These are phyloP conservation scores for Monosporascus sp. DNA, from an alignment of 2,329 filamentous ascomycete species.

Conservation along the genomic window DNA sequence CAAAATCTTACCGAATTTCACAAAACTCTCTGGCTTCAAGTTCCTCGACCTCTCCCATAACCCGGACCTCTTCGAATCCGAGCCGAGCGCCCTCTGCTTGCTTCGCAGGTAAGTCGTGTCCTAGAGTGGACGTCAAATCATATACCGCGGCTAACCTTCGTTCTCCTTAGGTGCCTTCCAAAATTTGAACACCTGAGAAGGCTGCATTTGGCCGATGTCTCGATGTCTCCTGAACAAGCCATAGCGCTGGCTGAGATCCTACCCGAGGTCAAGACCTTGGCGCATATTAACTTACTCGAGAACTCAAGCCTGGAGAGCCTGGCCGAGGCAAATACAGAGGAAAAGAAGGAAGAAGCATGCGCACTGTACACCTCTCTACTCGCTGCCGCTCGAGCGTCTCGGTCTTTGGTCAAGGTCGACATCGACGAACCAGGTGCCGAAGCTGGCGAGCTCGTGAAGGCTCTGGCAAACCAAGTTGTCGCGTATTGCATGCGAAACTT, in stretches of 20 bases:
- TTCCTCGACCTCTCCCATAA: constrained; percentile 95
- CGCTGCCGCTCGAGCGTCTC: constrained; percentile 78
- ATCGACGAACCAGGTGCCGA: constrained; percentile 79
- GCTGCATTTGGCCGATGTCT: constrained; percentile 80
- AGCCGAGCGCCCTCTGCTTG: constrained; percentile 68
- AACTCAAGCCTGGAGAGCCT: constrained; percentile 69
- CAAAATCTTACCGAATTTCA: constrained; percentile 68
- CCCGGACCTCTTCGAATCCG: constrained; percentile 66
- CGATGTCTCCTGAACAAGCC: constrained; percentile 78
- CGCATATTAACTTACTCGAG: constrained; percentile 81
- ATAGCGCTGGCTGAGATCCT: constrained; percentile 88
- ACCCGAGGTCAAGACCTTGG: constrained; percentile 74
- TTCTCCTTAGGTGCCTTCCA: constrained; percentile 62
- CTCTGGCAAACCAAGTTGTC: constrained; percentile 88
- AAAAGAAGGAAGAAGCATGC: constrained; percentile 84
- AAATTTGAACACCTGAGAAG: constrained; percentile 73
- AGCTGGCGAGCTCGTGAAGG: constrained; percentile 86
- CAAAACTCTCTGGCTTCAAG: constrained; percentile 65
- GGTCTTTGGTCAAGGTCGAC: constrained; percentile 81
- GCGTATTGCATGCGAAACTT: constrained; percentile 92
- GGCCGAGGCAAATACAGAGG: constrained; percentile 70
- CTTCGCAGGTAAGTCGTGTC: constrained; percentile 60
- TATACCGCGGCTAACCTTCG: constrained; percentile 7
- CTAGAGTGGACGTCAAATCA: too few species aligned
- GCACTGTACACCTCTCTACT: constrained; percentile 89